These are phyloP conservation scores for Logfia minima DNA, from an alignment of 129 eudicot genomes.

Conservation along the genomic window DNA sequence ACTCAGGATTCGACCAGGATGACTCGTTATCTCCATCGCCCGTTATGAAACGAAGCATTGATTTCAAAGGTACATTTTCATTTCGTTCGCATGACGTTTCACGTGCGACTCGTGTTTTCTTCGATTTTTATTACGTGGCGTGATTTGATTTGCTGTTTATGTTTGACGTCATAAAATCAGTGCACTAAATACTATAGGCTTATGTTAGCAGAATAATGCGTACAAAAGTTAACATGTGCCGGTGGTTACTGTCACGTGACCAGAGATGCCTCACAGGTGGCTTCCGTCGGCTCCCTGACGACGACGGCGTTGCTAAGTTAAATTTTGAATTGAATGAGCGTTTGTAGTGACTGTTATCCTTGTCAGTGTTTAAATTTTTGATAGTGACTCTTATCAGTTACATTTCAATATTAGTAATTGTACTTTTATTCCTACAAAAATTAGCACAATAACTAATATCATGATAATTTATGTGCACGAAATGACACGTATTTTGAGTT, in stretches of 20 bases:
- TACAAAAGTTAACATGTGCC: constrained; percentile 26
- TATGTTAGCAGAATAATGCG: not conserved
- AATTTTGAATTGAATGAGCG: constrained; percentile 34
- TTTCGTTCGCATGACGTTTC: constrained; percentile 38
- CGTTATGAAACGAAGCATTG: constrained; percentile 54
- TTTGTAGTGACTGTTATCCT: constrained; percentile 32
- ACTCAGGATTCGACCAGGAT: constrained; percentile 79
- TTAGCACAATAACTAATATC: too few species aligned
- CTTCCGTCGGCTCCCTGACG: constrained; percentile 34
- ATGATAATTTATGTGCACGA: too few species aligned
- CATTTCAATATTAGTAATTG: constrained; percentile 16
- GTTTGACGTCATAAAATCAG: not conserved
- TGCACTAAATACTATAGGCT: not conserved
- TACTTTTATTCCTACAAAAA: not conserved
- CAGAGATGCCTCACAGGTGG: constrained; percentile 22
- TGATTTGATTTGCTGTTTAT: not conserved
- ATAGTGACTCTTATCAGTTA: constrained; percentile 35
- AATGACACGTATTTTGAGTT: too few species aligned
- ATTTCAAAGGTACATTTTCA: constrained; percentile 72
- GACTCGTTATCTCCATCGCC: constrained; percentile 79
- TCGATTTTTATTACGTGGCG: constrained; percentile 25
- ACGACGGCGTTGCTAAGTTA: constrained; percentile 37
- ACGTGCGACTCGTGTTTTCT: constrained; percentile 31
- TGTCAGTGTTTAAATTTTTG: constrained; percentile 32
- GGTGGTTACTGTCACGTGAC: constrained; percentile 36